phyloP scores from a whole-genome alignment of 345 rosid species.

The Noccaea bulbosa region DNA sequence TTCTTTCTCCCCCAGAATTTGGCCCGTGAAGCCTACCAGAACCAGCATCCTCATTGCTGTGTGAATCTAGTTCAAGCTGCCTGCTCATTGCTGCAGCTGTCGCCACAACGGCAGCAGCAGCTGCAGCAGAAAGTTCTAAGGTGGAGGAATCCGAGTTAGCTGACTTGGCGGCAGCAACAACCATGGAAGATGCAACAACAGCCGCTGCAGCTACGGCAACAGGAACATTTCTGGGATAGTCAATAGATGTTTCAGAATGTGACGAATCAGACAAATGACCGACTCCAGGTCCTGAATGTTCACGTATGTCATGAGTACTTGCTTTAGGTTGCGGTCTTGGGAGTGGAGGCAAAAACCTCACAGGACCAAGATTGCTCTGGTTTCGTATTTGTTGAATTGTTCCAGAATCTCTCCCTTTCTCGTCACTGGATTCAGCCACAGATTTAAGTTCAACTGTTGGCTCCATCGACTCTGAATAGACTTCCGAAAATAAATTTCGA shows the following conservation, averaged over 20 bases:
- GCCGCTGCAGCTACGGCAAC: conserved; percentile 95
- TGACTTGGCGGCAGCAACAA: conserved; percentile 79
- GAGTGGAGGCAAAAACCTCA: conserved; percentile 68
- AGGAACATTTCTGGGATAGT: conserved; percentile 66
- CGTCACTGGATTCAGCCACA: conserved; percentile 50
- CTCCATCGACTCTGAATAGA: conserved; percentile 59
- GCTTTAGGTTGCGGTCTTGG: conserved; percentile 50
- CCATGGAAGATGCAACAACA: conserved; percentile 96
- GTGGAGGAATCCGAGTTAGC: conserved; percentile 62
- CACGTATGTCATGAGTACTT: conserved; percentile 48
- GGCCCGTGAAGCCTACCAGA: conserved; percentile 50
- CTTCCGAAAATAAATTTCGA: conserved; percentile 72
- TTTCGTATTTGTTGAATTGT: conserved; percentile 43
- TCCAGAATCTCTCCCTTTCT: conserved; percentile 45
- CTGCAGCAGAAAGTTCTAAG: conserved; percentile 81
- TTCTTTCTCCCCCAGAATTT: conserved; percentile 65
- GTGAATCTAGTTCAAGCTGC: conserved; percentile 61
- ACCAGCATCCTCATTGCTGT: conserved; percentile 61
- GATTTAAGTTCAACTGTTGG: conserved; percentile 52
- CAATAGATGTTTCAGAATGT: conserved; percentile 53
- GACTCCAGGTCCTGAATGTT: conserved; percentile 49
- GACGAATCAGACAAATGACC: conserved; percentile 41
- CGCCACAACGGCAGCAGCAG: conserved; percentile 90
- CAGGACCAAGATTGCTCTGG: conserved; percentile 51
- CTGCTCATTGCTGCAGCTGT: conserved; percentile 77